Base-by-base conservation (phyloP, 1,284 basidiomycete species). In the Cystobasidiaceae sp. region DNA sequence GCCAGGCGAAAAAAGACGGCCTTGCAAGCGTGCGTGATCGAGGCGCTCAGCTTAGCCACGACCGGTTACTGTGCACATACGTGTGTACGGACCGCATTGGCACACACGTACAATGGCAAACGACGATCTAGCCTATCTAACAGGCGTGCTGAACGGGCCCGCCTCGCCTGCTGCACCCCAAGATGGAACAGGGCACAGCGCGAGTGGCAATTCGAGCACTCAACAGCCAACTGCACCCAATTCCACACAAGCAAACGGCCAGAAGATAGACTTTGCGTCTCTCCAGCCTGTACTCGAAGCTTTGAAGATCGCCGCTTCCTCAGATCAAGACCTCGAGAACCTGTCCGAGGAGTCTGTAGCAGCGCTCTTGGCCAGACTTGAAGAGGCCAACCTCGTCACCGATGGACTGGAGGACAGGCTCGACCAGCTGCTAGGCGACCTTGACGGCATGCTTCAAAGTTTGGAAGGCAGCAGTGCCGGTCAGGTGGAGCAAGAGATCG, bases 351-450 rank as follows among this genome's bases (percentile, higher is more conserved):
- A 46, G 46, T 25, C 46, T 21, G 52, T 64, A 49, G 43, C 61
- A 21, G 46, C 48, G 21, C 28, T 64, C 32, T 43, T 64, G 13
- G 28, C 34, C 23, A 64, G 56, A 37, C 61, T 64, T 21, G 61
- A 64, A n/a, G 27, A 64, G 28, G 61, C 61, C 19, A 45, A 56
- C 30, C 28, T 56, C 27, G 61, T 50, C 25, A 64, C 49, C 30
- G 61, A 64, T 30, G 61, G 41, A 17, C 41, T 64, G 27, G 61
- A 64, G 45, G 46, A 44, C 19, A 55, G 61, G 45, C 52, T 64
- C 28, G 61, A 64, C 33, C 43, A 39, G 9, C 30, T 64, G 2
- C 52, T 64, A 21, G 61, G 61, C 17, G 28, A 64, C 23, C 61
- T 64, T 25, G 61, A 64, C 33, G 61, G 61, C 19, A 55, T 64